These are phyloP conservation scores for Talaromyces wortmannii DNA, from an alignment of 495 filamentous ascomycete species.

Conservation along the genomic window DNA sequence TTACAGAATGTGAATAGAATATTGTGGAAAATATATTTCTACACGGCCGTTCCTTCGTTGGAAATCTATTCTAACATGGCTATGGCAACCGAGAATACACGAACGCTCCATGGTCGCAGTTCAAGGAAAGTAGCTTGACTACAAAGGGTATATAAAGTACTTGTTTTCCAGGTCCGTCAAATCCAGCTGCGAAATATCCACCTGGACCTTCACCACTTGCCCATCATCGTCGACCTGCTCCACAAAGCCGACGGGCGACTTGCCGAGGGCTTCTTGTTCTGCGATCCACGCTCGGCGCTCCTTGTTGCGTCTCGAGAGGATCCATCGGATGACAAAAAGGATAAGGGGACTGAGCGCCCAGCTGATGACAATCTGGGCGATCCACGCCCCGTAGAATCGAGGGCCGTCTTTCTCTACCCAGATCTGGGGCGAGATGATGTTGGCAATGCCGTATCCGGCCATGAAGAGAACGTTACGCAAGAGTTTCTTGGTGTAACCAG, in stretches of 20 bases:
- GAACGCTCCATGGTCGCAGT: no score
- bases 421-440: constrained; percentile 16
- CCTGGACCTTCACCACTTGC: constrained; percentile 7
- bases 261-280: constrained; percentile 5
- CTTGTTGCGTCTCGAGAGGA: constrained; percentile 10
- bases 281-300: constrained; percentile 9
- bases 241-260: constrained; percentile 6
- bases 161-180: constrained; percentile 20
- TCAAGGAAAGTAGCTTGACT: no score
- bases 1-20: no score
- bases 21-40: no score
- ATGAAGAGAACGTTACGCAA: constrained; percentile 17
- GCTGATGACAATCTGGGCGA: constrained; percentile 15
- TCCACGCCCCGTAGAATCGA: constrained; percentile 17
- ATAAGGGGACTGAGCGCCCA: constrained; percentile 15
- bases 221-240: constrained; percentile 13
- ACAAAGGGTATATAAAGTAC: constrained; percentile 17
- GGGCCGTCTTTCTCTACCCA: constrained; percentile 12
- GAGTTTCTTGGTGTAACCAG: constrained; percentile 17
- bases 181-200: constrained; percentile 16
- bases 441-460: constrained; percentile 13
- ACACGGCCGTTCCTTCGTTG: no score
- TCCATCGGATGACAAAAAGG: constrained; percentile 12
- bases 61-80: no score
- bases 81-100: no score